These are phyloP conservation scores for Scedosporium apiospermum DNA, from an alignment of 2,329 filamentous ascomycete genomes.

Conservation along the genomic window DNA sequence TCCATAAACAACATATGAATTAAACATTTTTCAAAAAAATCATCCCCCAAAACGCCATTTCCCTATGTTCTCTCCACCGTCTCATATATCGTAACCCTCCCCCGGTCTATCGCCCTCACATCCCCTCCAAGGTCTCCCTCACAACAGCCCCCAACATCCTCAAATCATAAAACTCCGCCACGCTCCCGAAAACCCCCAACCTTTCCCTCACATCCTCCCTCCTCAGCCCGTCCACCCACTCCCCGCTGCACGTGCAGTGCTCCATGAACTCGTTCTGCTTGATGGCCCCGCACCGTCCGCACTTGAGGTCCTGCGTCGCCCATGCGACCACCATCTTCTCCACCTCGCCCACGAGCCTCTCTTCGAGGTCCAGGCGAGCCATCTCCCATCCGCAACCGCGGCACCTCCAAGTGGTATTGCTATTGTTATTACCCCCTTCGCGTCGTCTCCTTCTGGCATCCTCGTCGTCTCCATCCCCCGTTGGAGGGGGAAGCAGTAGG, in stretches of 20 bases:
- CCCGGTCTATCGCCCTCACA: not conserved
- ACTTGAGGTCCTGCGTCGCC: conserved; percentile 85
- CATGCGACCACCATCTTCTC: conserved; percentile 69
- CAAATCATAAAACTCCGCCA: conserved; percentile 70
- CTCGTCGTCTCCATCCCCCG: conserved; percentile 8
- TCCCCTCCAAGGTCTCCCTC: conserved; percentile 42
- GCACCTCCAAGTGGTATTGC: conserved; percentile 54
- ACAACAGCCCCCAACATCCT: conserved; percentile 74
- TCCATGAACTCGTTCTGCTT: conserved; percentile 92
- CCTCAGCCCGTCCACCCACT: conserved; percentile 67
- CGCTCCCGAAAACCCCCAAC: conserved; percentile 61
- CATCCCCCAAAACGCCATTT: not conserved
- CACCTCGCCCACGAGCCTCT: conserved; percentile 67
- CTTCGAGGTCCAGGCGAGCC: conserved; percentile 73
- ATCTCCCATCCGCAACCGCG: conserved; percentile 65
- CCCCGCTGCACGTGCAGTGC: conserved; percentile 86
- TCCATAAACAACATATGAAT: too few species aligned
- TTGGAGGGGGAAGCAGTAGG: conserved; percentile 48
- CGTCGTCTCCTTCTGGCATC: not conserved
- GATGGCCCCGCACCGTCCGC: conserved; percentile 59
- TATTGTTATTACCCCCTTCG: conserved; percentile 23
- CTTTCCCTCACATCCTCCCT: conserved; percentile 54
- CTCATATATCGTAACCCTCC: not conserved
- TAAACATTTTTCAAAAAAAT: not conserved
- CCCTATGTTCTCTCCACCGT: too few species aligned